Base-by-base conservation (phyloP, 2,329 filamentous ascomycete species). In the Alternaria gaisen region DNA sequence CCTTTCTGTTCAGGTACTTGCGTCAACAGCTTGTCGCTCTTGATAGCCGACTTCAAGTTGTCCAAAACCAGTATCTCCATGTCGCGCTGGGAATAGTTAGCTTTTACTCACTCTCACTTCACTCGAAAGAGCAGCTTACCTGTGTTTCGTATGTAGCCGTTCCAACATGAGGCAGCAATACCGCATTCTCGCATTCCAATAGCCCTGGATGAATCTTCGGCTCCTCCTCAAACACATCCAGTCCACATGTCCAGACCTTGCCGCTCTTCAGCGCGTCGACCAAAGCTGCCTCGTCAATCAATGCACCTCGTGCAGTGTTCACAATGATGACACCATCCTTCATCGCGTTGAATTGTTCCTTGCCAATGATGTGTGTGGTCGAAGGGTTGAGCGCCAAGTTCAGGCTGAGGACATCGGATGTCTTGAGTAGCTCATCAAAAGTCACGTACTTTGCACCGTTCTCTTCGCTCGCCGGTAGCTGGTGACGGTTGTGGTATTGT, bases 1-100 rank as follows among this genome's bases (percentile, higher is more conserved):
- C 69, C 67, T 57, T 84, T 86, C 80, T 89, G 87, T 76, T 88
- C 87, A 4, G 84, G 82, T 41, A 90, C 84, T 62, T 85, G 82
- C n/a, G 87, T 89, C 58, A 88, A 76, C 72, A 90, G 75, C 60
- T 82, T 82, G 5, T 85, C 86, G 60, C 84, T 82, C 69, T 87
- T 83, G 40, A 89, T 80, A 6, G 84, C 86, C 32, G 78, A 82
- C 70, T 83, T 83, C 72, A 90, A 64, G 65, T 88, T 88, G 32
- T 86, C 81, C 71, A 88, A 62, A 18, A 88, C 86, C 64, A 88
- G 71, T 53, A 87, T 69, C 72, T 88, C 86, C 86, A 88, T 88
- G 56, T 87, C 85, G 65, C 82, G 76, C 76, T 80, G 56, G 5
- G 22, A 18, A 26, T 30, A 48, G 56, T 72, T 51, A 72, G 68